A percentile compares a stretch with the other conserved stretches of the same genome.
Evolutionary conservation across 2,329 filamentous ascomycete genomes (phyloP).

Genomic region (Fusarium dlaminii): DNA sequence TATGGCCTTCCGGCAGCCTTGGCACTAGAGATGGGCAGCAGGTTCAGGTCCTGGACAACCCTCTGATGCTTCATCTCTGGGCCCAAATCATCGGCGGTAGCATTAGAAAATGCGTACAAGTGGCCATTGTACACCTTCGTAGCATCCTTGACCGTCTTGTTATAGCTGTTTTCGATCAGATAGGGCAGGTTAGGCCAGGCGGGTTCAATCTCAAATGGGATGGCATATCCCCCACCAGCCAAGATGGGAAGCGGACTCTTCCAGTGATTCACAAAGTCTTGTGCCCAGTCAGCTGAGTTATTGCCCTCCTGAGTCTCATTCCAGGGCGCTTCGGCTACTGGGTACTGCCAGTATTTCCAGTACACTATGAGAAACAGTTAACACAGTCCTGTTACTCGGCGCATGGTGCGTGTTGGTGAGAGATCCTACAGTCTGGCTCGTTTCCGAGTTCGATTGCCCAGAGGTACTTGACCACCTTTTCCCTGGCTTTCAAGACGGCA

Average conservation of each 20-base stretch:
- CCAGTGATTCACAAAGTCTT: not conserved
- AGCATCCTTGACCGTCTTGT: not conserved
- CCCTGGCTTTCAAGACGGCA: not conserved
- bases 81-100: not conserved
- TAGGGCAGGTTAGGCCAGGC: not conserved
- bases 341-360: not conserved
- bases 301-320: not conserved
- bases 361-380: not conserved
- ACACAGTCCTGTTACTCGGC: not conserved
- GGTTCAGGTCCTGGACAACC: not conserved
- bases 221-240: not conserved
- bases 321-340: not conserved
- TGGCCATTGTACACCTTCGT: not conserved
- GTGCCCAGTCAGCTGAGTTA: not conserved
- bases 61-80: not conserved
- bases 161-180: not conserved
- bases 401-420: too few relatives aligned
- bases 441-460: not conserved
- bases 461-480: not conserved
- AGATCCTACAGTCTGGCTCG: not conserved
- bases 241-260: not conserved
- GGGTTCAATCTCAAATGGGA: not conserved
- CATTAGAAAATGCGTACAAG: not conserved
- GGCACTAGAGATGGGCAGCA: not conserved
- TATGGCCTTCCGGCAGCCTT: not conserved